A percentile compares a stretch with the other conserved stretches of the same genome.
Conservation (phyloP, 257 asterid genomes). For the Primulina eburnea region DNA sequence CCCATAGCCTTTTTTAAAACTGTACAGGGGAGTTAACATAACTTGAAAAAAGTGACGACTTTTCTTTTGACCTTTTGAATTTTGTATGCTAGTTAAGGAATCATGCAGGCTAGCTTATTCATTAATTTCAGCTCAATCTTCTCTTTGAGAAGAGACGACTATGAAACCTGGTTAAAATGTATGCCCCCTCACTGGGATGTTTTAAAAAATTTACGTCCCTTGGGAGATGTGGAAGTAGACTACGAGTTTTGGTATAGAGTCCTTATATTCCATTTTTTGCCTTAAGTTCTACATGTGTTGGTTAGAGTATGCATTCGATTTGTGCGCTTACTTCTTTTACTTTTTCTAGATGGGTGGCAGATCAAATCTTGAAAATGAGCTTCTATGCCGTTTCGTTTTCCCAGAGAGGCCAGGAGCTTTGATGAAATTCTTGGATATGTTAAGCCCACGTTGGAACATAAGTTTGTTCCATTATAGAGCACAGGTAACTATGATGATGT, state of each 20-base stretch:
- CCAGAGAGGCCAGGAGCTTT: slow-evolving; percentile 95
- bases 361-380: slow-evolving; percentile 68
- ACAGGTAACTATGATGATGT: slow-evolving; percentile 49
- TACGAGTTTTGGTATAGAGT: no score
- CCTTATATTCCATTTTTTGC: neutral
- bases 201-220: no score
- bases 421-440: slow-evolving; percentile 76
- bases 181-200: no score
- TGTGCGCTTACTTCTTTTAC: neutral
- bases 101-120: no score
- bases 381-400: slow-evolving; percentile 81
- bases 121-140: no score
- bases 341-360: slow-evolving; percentile 88
- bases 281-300: neutral
- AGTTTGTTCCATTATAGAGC: slow-evolving; percentile 94
- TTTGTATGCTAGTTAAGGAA: neutral
- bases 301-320: neutral
- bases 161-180: no score
- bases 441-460: slow-evolving; percentile 96
- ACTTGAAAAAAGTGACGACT: neutral
- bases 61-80: neutral
- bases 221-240: no score
- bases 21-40: neutral
- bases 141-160: no score
- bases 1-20: neutral